These are phyloP conservation scores for Lepidium aucheri DNA, from an alignment of 345 rosid species.

Conservation along the genomic window DNA sequence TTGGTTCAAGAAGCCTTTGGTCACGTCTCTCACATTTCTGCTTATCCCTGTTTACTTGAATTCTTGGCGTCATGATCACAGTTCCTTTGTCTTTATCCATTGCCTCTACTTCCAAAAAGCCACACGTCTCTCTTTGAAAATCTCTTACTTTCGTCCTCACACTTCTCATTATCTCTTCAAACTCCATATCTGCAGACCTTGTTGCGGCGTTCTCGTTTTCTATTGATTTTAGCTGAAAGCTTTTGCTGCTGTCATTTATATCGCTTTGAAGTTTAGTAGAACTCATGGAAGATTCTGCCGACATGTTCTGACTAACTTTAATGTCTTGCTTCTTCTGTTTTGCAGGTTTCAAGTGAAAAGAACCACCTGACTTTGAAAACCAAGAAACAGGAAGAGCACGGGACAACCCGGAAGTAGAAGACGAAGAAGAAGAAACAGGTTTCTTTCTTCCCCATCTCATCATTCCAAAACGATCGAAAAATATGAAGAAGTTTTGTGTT, in stretches of 20 bases:
- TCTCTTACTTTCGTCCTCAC: conserved; percentile 37
- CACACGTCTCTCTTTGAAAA: conserved; percentile 21
- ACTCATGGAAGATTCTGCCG: conserved; percentile 17
- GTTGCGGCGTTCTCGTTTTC: conserved; percentile 40
- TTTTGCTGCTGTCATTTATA: conserved; percentile 42
- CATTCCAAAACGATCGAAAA: not conserved
- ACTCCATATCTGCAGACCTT: conserved; percentile 25
- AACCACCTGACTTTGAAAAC: conserved; percentile 56
- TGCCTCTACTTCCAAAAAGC: conserved; percentile 18
- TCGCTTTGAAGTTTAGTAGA: conserved; percentile 26
- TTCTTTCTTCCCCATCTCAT: conserved; percentile 71
- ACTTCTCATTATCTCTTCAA: conserved; percentile 37
- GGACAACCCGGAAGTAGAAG: conserved; percentile 35
- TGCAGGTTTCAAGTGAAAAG: conserved; percentile 30
- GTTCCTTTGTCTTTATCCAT: conserved; percentile 22
- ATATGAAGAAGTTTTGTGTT: not conserved
- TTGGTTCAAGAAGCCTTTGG: conserved; percentile 28
- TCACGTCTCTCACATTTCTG: conserved; percentile 30
- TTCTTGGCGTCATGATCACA: conserved; percentile 53
- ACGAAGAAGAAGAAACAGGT: conserved; percentile 28
- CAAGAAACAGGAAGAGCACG: conserved; percentile 44
- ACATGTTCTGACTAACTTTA: conserved; percentile 26
- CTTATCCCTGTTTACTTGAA: conserved; percentile 29
- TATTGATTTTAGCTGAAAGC: conserved; percentile 47
- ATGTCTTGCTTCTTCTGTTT: conserved; percentile 29